A percentile compares a stretch with the other conserved stretches of the same genome.
Evolutionary conservation across 2,329 filamentous ascomycete species (phyloP).

Genomic region (Fusarium sp.): DNA sequence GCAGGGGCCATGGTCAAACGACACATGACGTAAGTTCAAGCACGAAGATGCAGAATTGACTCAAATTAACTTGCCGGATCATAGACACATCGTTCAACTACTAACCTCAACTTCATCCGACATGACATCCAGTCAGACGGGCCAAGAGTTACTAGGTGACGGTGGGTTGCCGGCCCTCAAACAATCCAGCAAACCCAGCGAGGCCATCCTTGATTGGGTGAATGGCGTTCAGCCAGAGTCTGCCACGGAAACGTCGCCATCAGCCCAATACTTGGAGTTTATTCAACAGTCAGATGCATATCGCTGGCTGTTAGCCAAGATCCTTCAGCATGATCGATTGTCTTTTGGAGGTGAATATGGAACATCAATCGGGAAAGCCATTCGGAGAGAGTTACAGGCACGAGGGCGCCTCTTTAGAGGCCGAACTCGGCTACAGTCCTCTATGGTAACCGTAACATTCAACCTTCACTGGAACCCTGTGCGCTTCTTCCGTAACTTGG

Average conservation of each 20-base stretch:
- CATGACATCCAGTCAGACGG: background rate
- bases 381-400: background rate
- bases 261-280: background rate
- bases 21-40: background rate
- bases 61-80: background rate
- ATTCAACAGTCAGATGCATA: background rate
- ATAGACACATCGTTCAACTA: background rate
- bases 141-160: fast-evolving
- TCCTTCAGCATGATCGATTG: background rate
- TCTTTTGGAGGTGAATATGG: background rate
- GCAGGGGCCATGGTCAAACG: background rate
- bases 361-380: background rate
- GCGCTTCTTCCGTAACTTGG: background rate
- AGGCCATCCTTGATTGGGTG: slow-evolving; percentile 6
- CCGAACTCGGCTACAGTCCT: background rate
- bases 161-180: fast-evolving
- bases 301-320: slow-evolving; percentile 7
- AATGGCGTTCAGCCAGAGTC: background rate
- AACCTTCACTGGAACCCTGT: background rate
- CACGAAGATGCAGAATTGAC: background rate
- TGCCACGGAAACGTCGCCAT: background rate
- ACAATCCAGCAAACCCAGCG: background rate
- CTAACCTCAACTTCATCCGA: background rate
- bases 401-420: background rate
- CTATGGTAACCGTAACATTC: background rate